Evolutionary conservation across 1,284 basidiomycete genomes (phyloP).

Genomic region (Apiotrichum sp.): DNA sequence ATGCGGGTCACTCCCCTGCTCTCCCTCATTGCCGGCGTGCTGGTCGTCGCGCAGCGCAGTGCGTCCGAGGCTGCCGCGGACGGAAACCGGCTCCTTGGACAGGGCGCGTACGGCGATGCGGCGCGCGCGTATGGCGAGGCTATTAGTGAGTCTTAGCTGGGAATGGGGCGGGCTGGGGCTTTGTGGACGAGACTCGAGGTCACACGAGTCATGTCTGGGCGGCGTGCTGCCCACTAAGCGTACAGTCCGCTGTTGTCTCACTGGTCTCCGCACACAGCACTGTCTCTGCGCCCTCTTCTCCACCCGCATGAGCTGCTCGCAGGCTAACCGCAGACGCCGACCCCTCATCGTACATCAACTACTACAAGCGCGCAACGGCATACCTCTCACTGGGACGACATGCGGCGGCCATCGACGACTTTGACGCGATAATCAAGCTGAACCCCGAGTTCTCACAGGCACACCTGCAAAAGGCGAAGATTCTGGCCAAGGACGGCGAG

Average conservation of each 20-base stretch:
- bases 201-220: too few relatives aligned
- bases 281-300: not conserved
- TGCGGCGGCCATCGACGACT: constrained; percentile 71
- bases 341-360: constrained; percentile 70
- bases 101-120: constrained; percentile 55
- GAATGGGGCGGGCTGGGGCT: too few relatives aligned
- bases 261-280: too few relatives aligned
- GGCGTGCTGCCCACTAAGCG: too few relatives aligned
- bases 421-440: constrained; percentile 72
- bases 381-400: constrained; percentile 73
- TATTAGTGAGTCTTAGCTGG: constrained; percentile 67
- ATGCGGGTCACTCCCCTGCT: constrained; percentile 15
- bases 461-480: constrained; percentile 75
- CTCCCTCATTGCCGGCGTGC: constrained; percentile 3
- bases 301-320: not conserved
- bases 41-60: constrained; percentile 4
- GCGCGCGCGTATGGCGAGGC: constrained; percentile 70
- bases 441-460: constrained; percentile 57
- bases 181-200: too few relatives aligned
- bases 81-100: constrained; percentile 38
- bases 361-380: constrained; percentile 88
- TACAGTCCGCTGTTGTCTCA: too few relatives aligned
- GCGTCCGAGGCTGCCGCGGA: constrained; percentile 18
- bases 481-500: constrained; percentile 68
- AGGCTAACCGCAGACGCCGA: constrained; percentile 56